phyloP scores from a whole-genome alignment of 1,284 basidiomycete species.

The Pseudozyma sp. region DNA sequence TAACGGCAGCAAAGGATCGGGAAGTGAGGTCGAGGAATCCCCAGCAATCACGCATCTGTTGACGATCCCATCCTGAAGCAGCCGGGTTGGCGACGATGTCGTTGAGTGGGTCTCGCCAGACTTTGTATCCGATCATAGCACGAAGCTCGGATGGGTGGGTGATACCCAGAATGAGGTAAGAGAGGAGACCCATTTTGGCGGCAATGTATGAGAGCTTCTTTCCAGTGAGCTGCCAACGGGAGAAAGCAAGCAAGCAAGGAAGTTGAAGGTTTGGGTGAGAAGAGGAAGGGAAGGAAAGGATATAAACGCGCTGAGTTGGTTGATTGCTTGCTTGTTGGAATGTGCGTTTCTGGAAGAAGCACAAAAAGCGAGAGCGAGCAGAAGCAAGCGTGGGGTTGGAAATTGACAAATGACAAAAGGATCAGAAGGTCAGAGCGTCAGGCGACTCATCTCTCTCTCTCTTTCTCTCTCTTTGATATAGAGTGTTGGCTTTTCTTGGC shows the following conservation, averaged over 20 bases:
- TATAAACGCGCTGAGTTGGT: neutral
- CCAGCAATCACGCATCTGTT: conserved; percentile 88
- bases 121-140: conserved; percentile 69
- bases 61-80: conserved; percentile 65
- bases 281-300: neutral
- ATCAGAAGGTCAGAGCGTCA: too few species aligned
- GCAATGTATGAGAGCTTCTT: neutral
- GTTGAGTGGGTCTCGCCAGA: conserved; percentile 71
- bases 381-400: conserved; percentile 5
- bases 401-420: too few species aligned
- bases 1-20: conserved; percentile 90
- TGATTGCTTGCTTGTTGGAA: neutral
- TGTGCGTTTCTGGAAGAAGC: neutral
- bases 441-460: too few species aligned
- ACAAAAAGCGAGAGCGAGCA: too few species aligned
- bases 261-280: neutral
- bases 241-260: neutral
- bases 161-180: conserved; percentile 40
- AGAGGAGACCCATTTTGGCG: conserved; percentile 36
- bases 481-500: too few species aligned
- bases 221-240: neutral
- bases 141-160: conserved; percentile 68
- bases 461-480: too few species aligned
- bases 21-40: conserved; percentile 87
- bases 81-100: conserved; percentile 68